These are phyloP conservation scores for Echium plantagineum DNA, from an alignment of 257 asterid species.

Conservation along the genomic window DNA sequence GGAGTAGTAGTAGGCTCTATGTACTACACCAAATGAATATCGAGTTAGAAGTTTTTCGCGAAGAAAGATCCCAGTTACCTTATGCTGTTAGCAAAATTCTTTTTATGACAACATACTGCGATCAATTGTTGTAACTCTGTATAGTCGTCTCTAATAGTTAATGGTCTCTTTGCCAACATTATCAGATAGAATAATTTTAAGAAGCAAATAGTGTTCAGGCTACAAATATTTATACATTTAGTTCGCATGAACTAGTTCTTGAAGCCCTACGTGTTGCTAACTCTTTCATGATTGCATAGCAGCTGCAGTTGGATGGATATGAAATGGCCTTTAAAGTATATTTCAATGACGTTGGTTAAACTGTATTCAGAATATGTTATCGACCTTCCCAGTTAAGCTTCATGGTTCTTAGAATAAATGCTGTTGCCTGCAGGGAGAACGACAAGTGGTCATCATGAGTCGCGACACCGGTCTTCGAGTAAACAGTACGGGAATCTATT, in stretches of 20 bases:
- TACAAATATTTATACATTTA: too few species aligned
- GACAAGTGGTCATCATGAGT: slow-evolving; percentile 20
- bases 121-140: not conserved
- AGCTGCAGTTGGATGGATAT: not conserved
- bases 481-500: slow-evolving; percentile 20
- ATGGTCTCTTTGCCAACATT: not conserved
- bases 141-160: too few species aligned
- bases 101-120: not conserved
- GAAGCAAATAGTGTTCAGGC: too few species aligned
- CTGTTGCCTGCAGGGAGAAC: slow-evolving; percentile 23
- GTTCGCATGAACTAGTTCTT: not conserved
- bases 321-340: not conserved
- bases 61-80: not conserved
- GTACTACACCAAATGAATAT: too few species aligned
- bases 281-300: not conserved
- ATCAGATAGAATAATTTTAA: not conserved
- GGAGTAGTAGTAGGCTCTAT: too few species aligned
- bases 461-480: slow-evolving; percentile 26
- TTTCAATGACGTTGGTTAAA: not conserved
- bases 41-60: too few species aligned
- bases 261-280: not conserved
- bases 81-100: too few species aligned
- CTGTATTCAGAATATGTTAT: not conserved
- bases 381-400: slow-evolving; percentile 1
- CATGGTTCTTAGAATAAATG: slow-evolving; percentile 7